Conservation (phyloP, 2,329 filamentous ascomycete genomes). For the Pseudopyricularia cyperi region DNA sequence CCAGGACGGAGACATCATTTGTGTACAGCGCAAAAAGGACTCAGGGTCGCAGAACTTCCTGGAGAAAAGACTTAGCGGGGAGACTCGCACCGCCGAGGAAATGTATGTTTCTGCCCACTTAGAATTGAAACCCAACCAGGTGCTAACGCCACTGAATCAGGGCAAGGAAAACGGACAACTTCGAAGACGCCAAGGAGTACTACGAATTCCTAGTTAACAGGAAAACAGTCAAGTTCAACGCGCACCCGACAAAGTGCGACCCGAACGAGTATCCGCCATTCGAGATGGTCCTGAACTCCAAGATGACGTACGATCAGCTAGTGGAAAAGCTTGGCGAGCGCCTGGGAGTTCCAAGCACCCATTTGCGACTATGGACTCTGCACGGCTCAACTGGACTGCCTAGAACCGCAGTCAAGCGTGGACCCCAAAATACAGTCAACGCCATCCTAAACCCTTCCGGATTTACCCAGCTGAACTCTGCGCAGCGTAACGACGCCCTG, state of each 20-base stretch:
- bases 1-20: conserved; percentile 93
- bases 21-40: conserved; percentile 62
- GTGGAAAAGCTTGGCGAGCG: conserved; percentile 71
- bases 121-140: not conserved
- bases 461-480: conserved; percentile 55
- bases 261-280: conserved; percentile 52
- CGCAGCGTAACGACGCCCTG: conserved; percentile 62
- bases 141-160: conserved; percentile 3
- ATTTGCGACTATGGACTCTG: conserved; percentile 84
- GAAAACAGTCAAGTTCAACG: conserved; percentile 64
- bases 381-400: conserved; percentile 65
- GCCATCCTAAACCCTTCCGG: conserved; percentile 69
- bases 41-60: conserved; percentile 15
- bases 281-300: conserved; percentile 66
- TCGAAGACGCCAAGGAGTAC: conserved; percentile 66
- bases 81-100: conserved; percentile 23
- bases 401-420: conserved; percentile 64
- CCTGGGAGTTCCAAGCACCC: conserved; percentile 65
- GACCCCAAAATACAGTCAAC: conserved; percentile 55
- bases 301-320: conserved; percentile 81
- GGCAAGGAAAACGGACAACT: conserved; percentile 32
- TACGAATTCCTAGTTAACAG: conserved; percentile 90
- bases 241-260: conserved; percentile 46
- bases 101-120: conserved; percentile 7
- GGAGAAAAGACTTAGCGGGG: conserved; percentile 24